phyloP scores from a whole-genome alignment of 495 filamentous ascomycete species.

The Daldinia childiae region DNA sequence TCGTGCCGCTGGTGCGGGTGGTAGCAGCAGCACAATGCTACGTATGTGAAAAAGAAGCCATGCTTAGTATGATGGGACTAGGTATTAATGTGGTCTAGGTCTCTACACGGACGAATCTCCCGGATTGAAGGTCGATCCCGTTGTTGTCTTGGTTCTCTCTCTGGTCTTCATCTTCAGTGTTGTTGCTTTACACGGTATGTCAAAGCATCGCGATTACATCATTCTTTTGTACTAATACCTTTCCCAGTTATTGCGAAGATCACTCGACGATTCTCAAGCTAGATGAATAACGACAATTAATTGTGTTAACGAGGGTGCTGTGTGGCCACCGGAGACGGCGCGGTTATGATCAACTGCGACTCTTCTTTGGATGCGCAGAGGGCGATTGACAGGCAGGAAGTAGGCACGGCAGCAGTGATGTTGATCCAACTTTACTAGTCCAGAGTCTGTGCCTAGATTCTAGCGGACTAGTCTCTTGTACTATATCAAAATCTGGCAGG shows the following conservation, averaged over 20 bases:
- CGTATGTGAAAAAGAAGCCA: slow-evolving; percentile 61
- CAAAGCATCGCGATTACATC: slow-evolving; percentile 58
- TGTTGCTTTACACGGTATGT: slow-evolving; percentile 94
- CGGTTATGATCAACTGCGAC: slow-evolving; percentile 34
- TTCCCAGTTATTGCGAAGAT: slow-evolving; percentile 92
- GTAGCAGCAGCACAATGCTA: slow-evolving; percentile 97
- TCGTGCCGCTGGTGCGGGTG: slow-evolving; percentile 90
- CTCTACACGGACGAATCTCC: slow-evolving; percentile 99
- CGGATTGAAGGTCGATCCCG: slow-evolving; percentile 94
- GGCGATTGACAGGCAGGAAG: slow-evolving; percentile 4
- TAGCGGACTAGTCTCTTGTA: slow-evolving; percentile 29
- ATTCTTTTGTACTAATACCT: slow-evolving; percentile 29
- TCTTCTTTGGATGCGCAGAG: slow-evolving; percentile 19
- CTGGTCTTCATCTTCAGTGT: slow-evolving; percentile 99
- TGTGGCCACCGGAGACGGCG: slow-evolving; percentile 32
- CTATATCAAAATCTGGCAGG: slow-evolving; percentile 38
- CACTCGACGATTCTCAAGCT: slow-evolving; percentile 86
- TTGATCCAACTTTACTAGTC: slow-evolving; percentile 12
- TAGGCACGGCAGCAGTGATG: slow-evolving; percentile 26
- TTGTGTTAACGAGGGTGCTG: slow-evolving; percentile 11
- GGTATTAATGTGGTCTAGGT: slow-evolving; percentile 52
- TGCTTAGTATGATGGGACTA: slow-evolving; percentile 1
- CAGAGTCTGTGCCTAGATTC: slow-evolving; percentile 13
- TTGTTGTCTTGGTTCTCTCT: slow-evolving; percentile 92
- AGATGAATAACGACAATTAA: slow-evolving; percentile 35